Evolutionary conservation across 192 early-diverging fungal genomes (phyloP), one percentile per base, ranked within the genome.

Genomic region (Linnemannia schmuckeri): DNA sequence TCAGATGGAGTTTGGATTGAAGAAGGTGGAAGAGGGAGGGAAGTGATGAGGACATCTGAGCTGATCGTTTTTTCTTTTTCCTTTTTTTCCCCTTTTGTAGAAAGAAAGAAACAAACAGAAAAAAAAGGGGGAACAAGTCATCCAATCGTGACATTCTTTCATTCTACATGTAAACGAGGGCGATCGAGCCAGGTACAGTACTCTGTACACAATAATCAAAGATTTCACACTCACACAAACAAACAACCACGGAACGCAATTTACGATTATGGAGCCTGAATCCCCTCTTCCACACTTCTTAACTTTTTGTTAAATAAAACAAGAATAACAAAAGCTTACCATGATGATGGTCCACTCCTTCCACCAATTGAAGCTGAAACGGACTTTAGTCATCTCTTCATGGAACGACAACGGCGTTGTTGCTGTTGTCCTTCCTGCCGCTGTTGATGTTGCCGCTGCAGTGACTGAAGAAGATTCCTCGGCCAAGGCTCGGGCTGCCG

Each of bases 301-400:
- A 46, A 22, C 46, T 73, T 13, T 49, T 49, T 41, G 20, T 17
- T 68, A 35, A 24, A 47, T 24, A 33, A 13, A 27, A n/a, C 15
- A 41, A 38, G 13, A 35, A 33, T 18, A 27, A 55, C 37, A 74
- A 9, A 30, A 9, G 20, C 77, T 85, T 85, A 85, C 83, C 83
- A 85, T 85, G 69, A 85, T 76, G 27, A 85, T 85, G 4, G 77
- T 72, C 83, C 83, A 85, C 30, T 85, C 83, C 55, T 85, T 85
- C 83, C 83, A 85, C 83, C 83, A 85, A 69, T 80, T 85, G 55
- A 70, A 85, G 41, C 83, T 85, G 70, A 85, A 85, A 3, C 83
- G 78, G 30, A 80, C 83, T 42, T 75, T 79, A 40, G 83, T 85
- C 83, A 85, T 85, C n/a, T 85, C 83, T 49, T 85, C 83, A 73